phyloP scores from a whole-genome alignment of 768 basidiomycete species.

The Dentipellis fragilis region DNA sequence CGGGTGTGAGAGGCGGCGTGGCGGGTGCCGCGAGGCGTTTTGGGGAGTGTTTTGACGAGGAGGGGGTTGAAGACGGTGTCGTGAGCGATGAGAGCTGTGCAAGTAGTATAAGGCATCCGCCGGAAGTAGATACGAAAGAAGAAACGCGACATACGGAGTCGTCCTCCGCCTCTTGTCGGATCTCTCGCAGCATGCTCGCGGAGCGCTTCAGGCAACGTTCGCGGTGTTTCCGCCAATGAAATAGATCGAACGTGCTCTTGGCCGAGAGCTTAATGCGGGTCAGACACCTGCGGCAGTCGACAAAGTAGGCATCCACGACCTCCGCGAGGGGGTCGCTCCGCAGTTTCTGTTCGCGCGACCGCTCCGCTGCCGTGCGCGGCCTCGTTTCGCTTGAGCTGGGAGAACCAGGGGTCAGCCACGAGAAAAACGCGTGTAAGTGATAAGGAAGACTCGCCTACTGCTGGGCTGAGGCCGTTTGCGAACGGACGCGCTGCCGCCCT shows the following conservation, averaged over 20 bases:
- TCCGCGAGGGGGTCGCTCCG: constrained; percentile 13
- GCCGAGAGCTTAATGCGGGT: constrained; percentile 13
- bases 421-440: neutral
- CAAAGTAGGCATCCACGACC: constrained; percentile 10
- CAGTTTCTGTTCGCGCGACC: constrained; percentile 10
- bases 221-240: constrained; percentile 15
- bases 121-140: neutral
- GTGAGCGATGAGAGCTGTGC: neutral
- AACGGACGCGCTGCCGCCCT: neutral
- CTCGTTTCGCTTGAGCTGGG: constrained; percentile 10
- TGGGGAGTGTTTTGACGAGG: constrained; percentile 1
- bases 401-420: neutral
- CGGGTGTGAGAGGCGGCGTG: constrained; percentile 7
- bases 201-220: constrained; percentile 13
- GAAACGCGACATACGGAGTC: neutral
- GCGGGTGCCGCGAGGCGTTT: neutral
- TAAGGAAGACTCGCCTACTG: neutral
- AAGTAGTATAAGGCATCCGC: neutral
- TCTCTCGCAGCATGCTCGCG: constrained; percentile 5
- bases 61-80: constrained; percentile 1
- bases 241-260: constrained; percentile 12
- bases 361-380: constrained; percentile 13
- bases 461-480: neutral
- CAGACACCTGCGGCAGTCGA: constrained; percentile 12
- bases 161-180: constrained; percentile 5